Evolutionary conservation across 1,284 basidiomycete genomes (phyloP).

Genomic region (Ceratobasidium sp.): DNA sequence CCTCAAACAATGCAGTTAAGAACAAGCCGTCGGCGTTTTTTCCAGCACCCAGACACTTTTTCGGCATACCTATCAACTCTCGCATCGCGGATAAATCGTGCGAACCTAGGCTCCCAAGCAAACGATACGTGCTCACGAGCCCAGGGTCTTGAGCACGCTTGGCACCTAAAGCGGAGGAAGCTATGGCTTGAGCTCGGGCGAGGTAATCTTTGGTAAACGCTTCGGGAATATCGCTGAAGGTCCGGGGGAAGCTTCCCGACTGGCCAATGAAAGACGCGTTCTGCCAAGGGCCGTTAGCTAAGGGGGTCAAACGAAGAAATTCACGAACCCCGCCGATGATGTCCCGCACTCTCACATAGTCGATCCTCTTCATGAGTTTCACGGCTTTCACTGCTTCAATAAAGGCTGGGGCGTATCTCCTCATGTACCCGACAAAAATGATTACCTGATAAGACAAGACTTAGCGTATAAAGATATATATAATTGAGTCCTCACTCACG

Average conservation of each 20-base stretch:
- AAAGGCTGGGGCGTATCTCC: conserved; percentile 58
- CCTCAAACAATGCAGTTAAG: conserved; percentile 55
- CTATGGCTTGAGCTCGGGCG: conserved; percentile 29
- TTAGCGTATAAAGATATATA: not conserved
- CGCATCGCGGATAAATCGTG: conserved; percentile 56
- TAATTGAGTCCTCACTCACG: not conserved
- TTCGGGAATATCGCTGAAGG: conserved; percentile 54
- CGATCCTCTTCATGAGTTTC: conserved; percentile 53
- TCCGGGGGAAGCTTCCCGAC: conserved; percentile 55
- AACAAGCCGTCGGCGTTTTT: conserved; percentile 12
- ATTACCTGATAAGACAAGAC: conserved; percentile 44
- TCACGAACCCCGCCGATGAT: conserved; percentile 58
- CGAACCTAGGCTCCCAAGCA: conserved; percentile 53
- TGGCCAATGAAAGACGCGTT: conserved; percentile 58
- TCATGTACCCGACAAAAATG: conserved; percentile 59
- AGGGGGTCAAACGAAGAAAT: not conserved
- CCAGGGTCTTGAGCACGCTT: conserved; percentile 47
- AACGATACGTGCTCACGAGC: conserved; percentile 51
- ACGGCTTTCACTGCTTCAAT: conserved; percentile 56
- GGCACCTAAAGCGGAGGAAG: conserved; percentile 45
- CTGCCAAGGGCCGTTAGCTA: conserved; percentile 47
- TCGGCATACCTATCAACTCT: conserved; percentile 58
- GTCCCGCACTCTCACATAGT: conserved; percentile 58
- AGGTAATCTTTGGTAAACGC: conserved; percentile 49
- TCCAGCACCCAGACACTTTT: conserved; percentile 44